Base-by-base conservation (phyloP, 805 yeast species). In the Hanseniaspora lachancei region DNA sequence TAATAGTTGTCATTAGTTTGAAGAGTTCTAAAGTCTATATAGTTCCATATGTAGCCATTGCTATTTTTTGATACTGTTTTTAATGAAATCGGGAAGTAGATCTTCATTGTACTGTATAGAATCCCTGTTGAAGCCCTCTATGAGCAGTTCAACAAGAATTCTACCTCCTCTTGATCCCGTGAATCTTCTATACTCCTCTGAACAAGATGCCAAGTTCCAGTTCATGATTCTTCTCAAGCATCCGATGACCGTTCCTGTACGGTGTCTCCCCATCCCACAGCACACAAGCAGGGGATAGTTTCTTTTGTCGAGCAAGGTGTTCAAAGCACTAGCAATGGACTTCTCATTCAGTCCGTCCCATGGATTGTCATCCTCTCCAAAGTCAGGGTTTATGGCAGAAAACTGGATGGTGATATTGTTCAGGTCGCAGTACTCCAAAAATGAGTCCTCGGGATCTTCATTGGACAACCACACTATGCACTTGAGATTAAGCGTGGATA, bases 231-330 rank as follows among this genome's bases (percentile, higher is more conserved):
- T 76, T 60, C 98, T 73, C 48, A 91, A 71, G 68, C 98, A 91
- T 0, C 98, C 98, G 58, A 93, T 80, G 3, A 93, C 96, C 0
- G 97, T 89, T 1, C 98, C 98, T 0, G 97, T 89, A 60, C 98
- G 75, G 68, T 91, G 98, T 61, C 98, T 74, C 0, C 98, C 98
- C 98, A 93, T 93, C 15, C 97, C 96, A 63, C 97, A 93, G 68
- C 97, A 93, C 5, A 89, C 89, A 51, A 93, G 71, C 59, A 93
- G 63, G 0, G 98, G 97, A 63, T 87, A 86, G 66, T 81, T 80
- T n/a, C 78, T 75, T 59, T 76, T 77, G 62, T 86, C 78, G 46
- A 82, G 78, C 20, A 91, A 84, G 36, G 88, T 75, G 59, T 82
- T 84, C 59, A 91, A 70, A 0, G 96, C 95, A 58, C 80, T 81